Conservation (phyloP, 331 rosid genomes). For the Cydonia oblonga region DNA sequence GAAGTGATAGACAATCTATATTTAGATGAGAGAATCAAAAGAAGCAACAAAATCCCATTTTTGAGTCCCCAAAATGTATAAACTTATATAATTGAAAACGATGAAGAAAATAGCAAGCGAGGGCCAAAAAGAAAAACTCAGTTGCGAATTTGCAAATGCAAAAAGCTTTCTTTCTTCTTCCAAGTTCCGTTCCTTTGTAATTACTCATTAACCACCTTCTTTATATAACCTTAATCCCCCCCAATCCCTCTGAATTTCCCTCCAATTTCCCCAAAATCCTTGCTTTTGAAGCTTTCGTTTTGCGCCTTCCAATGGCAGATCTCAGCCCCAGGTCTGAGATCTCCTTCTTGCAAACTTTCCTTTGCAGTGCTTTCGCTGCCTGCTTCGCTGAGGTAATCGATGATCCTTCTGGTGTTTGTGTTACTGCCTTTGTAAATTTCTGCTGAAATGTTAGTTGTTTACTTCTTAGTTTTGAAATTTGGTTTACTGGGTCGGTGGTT, state of each 20-base stretch:
- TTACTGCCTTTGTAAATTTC: background rate
- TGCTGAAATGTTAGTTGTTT: background rate
- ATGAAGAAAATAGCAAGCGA: background rate
- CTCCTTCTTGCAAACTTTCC: conserved; percentile 54
- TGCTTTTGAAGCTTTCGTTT: background rate
- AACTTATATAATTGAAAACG: background rate
- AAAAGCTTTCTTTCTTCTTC: background rate
- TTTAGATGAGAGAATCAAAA: too few species aligned
- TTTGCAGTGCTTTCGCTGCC: conserved; percentile 94
- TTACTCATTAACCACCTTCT: background rate
- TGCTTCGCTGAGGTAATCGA: conserved; percentile 78
- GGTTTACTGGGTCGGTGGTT: background rate
- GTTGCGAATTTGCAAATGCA: background rate
- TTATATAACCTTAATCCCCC: background rate
- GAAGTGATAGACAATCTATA: too few species aligned
- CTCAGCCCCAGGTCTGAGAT: conserved; percentile 52
- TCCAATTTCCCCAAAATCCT: background rate
- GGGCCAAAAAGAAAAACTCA: background rate
- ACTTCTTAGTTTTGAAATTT: background rate
- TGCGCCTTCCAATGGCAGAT: conserved; percentile 54
- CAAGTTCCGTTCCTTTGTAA: conserved; percentile 17
- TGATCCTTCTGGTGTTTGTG: background rate
- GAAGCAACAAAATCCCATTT: too few species aligned
- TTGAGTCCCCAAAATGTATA: too few species aligned
- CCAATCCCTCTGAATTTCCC: background rate